Percentiles rank a stretch among this genome's conserved stretches.
These are phyloP conservation scores for Heracleum sosnowskyi DNA, from an alignment of 129 eudicot genomes.

Conservation along the genomic window DNA sequence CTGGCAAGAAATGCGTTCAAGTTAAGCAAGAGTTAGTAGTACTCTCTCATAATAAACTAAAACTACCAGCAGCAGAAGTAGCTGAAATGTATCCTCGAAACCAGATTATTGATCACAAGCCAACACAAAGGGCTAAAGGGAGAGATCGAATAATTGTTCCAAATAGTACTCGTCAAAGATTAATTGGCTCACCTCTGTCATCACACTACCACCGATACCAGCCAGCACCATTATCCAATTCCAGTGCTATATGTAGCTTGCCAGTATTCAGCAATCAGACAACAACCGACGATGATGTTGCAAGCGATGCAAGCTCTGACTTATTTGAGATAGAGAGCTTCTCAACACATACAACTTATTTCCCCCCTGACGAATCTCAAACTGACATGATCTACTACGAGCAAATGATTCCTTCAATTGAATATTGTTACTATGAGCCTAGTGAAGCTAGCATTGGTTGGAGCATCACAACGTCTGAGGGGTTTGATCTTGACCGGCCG, in stretches of 20 bases:
- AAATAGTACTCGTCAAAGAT: not conserved
- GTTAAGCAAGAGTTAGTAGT: not conserved
- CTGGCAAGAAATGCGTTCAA: constrained; percentile 3
- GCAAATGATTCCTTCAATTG: constrained; percentile 1
- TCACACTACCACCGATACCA: not conserved
- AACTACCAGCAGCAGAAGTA: not conserved
- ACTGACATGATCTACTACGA: not conserved
- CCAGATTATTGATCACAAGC: not conserved
- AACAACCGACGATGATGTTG: not conserved
- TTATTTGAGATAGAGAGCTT: constrained; percentile 1
- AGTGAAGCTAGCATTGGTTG: constrained; percentile 1
- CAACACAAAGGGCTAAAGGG: not conserved
- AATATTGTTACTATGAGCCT: constrained; percentile 3
- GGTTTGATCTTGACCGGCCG: not conserved
- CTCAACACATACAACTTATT: not conserved
- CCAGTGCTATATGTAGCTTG: not conserved
- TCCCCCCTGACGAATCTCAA: not conserved
- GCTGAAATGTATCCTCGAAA: not conserved
- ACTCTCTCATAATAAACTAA: not conserved
- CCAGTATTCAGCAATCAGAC: not conserved
- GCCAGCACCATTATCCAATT: not conserved
- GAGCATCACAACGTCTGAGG: not conserved
- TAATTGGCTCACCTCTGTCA: not conserved
- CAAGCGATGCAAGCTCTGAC: not conserved
- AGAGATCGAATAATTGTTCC: not conserved